These are phyloP conservation scores for Wickerhamiella kurtzmanii DNA, from an alignment of 805 yeast genomes.

Conservation along the genomic window DNA sequence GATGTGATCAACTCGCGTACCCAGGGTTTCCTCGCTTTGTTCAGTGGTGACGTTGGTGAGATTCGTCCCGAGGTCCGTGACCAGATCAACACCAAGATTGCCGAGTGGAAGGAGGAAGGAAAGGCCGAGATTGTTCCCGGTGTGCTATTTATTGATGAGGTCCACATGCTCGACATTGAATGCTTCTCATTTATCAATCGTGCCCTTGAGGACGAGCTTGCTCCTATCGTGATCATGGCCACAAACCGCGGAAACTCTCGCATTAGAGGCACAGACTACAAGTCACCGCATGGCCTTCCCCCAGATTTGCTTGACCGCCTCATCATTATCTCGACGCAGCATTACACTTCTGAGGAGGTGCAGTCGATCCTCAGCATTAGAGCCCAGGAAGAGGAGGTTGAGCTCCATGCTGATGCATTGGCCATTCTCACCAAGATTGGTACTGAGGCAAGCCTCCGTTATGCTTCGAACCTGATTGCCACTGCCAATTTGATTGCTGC, in stretches of 20 bases:
- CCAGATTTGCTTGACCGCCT: slow-evolving; percentile 87
- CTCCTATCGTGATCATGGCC: slow-evolving; percentile 97
- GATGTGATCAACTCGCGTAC: slow-evolving; percentile 96
- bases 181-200: slow-evolving; percentile 89
- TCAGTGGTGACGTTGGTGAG: slow-evolving; percentile 96
- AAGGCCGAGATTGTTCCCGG: slow-evolving; percentile 96
- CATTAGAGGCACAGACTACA: slow-evolving; percentile 85
- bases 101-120: slow-evolving; percentile 98
- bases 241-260: slow-evolving; percentile 92
- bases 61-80: slow-evolving; percentile 90
- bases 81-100: slow-evolving; percentile 91
- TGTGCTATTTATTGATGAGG: slow-evolving; percentile 93
- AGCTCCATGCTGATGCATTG: slow-evolving; percentile 66
- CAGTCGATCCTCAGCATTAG: slow-evolving; percentile 76
- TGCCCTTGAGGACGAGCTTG: slow-evolving; percentile 90
- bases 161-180: slow-evolving; percentile 95
- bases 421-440: slow-evolving; percentile 83
- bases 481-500: slow-evolving; percentile 78
- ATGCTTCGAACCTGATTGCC: slow-evolving; percentile 80
- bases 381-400: slow-evolving; percentile 89
- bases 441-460: slow-evolving; percentile 77
- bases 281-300: slow-evolving; percentile 96
- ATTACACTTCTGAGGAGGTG: slow-evolving; percentile 71
- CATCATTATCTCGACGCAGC: slow-evolving; percentile 75
- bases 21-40: slow-evolving; percentile 91